phyloP scores from a whole-genome alignment of 2,329 filamentous ascomycete species.

The Colletotrichum camelliae region DNA sequence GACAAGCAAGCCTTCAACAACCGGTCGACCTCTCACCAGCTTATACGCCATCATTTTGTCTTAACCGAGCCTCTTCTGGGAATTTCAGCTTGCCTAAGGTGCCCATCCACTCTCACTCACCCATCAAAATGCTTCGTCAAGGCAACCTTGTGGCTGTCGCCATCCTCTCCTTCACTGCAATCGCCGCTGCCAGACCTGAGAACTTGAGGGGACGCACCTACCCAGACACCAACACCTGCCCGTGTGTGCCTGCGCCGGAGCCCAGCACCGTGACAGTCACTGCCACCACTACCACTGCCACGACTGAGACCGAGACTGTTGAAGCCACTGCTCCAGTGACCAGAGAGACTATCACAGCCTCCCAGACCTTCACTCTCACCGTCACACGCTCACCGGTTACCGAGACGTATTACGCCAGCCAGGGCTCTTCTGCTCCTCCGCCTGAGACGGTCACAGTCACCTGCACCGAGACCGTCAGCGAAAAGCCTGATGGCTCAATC shows the following conservation, averaged over 20 bases:
- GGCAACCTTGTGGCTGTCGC: neutral
- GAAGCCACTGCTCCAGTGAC: constrained; percentile 20
- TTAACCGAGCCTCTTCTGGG: neutral
- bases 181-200: constrained; percentile 3
- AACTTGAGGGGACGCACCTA: constrained; percentile 8
- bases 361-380: constrained; percentile 19
- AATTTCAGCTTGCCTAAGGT: neutral
- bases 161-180: neutral
- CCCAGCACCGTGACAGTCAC: constrained; percentile 18
- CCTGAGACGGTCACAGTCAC: constrained; percentile 10
- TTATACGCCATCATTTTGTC: neutral
- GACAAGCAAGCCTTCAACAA: neutral
- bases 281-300: constrained; percentile 25
- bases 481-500: neutral
- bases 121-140: constrained; percentile 24
- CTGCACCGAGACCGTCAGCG: constrained; percentile 8
- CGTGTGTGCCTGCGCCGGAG: constrained; percentile 17
- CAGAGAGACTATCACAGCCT: constrained; percentile 26
- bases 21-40: neutral
- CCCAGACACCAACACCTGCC: constrained; percentile 17
- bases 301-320: constrained; percentile 28
- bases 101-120: neutral
- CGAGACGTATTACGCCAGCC: constrained; percentile 1
- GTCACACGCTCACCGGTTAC: neutral
- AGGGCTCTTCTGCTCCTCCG: neutral